Evolutionary conservation across 345 rosid genomes (phyloP), one percentile per base, ranked within the genome.

Genomic region (Zanthoxylum bungeanum): DNA sequence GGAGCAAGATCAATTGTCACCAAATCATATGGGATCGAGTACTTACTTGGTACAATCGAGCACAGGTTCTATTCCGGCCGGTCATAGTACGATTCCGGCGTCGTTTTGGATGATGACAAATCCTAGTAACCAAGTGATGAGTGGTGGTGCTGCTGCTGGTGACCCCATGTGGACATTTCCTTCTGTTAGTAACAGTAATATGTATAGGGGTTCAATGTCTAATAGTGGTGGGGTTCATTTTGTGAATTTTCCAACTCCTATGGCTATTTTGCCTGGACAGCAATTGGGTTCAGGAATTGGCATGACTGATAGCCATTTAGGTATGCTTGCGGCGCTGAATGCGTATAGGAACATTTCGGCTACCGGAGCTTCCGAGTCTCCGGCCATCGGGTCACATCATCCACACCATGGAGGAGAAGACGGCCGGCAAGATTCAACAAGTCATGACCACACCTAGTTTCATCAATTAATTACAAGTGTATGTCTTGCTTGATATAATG

Each of bases 191-290:
- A 78, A 66, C 44, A 77, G 40, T 71, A 73, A 74, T 51, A 69
- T 78, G 76, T 74, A 79, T 56, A 76, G 84, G 59, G 79, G 84
- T 24, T 60, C 82, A 3, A 66, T 75, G 74, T 73, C 90, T 0
- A n/a, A n/a, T n/a, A 80, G 80, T 60, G 93, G 91, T 53, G 93
- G 91, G 39, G 77, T 92, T 56, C 98, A 90, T 82, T 79, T 92
- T 28, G 84, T 92, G 96, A 92, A 92, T 63, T 86, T 90, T 65
- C 87, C 90, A 19, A 70, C 89, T 36, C 93, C 93, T 0, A 80
- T 92, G 85, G 85, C 95, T 75, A 80, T 87, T 63, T 76, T 89
- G 73, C 73, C 95, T 1, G 85, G 92, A 36, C 97, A 89, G 66
- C 96, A 82, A 66, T 33, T 79, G 63, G 80, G 81, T 37, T 60